Percentiles rank a stretch among this genome's conserved stretches.
Evolutionary conservation across 208 protist genomes (phyloP).

Genomic region (Leishmania major): DNA sequence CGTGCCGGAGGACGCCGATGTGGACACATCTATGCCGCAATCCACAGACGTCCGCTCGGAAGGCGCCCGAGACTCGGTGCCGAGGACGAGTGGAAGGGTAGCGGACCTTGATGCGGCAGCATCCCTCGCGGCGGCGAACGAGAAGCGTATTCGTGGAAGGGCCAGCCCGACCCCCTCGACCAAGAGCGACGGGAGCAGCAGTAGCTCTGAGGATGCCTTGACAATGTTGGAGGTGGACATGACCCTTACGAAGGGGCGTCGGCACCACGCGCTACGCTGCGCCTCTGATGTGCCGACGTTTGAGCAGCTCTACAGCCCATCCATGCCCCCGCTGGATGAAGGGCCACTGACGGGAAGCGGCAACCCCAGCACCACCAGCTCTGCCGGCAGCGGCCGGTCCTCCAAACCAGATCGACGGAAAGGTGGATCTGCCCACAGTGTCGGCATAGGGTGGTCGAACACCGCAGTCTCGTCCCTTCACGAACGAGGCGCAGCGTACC

Average conservation of each 20-base stretch:
- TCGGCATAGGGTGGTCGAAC: background rate
- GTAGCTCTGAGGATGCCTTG: slow-evolving; percentile 41
- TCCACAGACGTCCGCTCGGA: slow-evolving; percentile 14
- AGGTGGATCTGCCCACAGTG: background rate
- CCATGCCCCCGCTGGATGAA: background rate
- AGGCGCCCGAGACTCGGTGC: background rate
- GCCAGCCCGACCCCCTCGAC: background rate
- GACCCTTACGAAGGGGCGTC: slow-evolving; percentile 29
- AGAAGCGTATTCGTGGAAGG: background rate
- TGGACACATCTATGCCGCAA: slow-evolving; percentile 20
- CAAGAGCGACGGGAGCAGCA: background rate
- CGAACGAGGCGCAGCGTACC: background rate
- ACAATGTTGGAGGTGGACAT: slow-evolving; percentile 55
- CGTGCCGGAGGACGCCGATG: slow-evolving; percentile 29
- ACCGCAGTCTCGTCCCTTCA: background rate
- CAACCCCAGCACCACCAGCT: background rate
- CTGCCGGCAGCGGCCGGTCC: background rate
- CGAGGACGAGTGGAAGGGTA: background rate
- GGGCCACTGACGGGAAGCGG: background rate
- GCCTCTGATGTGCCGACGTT: slow-evolving; percentile 29
- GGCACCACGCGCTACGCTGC: slow-evolving; percentile 33
- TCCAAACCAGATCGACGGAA: background rate
- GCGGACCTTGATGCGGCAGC: background rate
- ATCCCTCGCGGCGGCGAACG: background rate
- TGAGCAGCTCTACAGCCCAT: slow-evolving; percentile 50